Conservation (phyloP, 2,329 filamentous ascomycete genomes). For the Tympanopsis confertula region DNA sequence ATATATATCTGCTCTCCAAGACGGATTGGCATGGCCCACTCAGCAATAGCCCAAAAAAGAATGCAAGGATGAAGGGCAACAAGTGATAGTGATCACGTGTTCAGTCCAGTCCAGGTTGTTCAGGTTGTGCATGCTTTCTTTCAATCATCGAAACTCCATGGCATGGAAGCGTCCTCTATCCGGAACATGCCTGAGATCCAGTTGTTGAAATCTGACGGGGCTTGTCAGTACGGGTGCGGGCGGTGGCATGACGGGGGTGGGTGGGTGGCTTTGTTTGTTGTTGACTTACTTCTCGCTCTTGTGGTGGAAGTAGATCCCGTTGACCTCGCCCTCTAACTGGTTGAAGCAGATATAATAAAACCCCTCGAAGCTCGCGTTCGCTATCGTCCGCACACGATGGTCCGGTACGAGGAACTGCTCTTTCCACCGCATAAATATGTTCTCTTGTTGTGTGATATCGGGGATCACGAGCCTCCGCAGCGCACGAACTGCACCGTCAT, state of each 20-base stretch:
- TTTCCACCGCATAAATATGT: slow-evolving; percentile 99
- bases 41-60: too few relatives aligned
- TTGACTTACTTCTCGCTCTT: slow-evolving; percentile 88
- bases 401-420: slow-evolving; percentile 95
- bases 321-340: slow-evolving; percentile 73
- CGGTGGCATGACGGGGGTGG: slow-evolving; percentile 1
- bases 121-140: too few relatives aligned
- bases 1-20: too few relatives aligned
- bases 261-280: slow-evolving; percentile 6
- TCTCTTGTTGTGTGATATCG: slow-evolving; percentile 68
- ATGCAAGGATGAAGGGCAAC: too few relatives aligned
- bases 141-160: slow-evolving; percentile 74
- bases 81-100: too few relatives aligned
- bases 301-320: slow-evolving; percentile 92
- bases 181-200: slow-evolving; percentile 79
- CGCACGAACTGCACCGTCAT: slow-evolving; percentile 44
- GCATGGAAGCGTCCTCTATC: slow-evolving; percentile 74
- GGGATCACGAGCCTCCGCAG: slow-evolving; percentile 44
- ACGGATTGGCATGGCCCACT: too few relatives aligned
- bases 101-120: too few relatives aligned
- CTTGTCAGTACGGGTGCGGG: slow-evolving; percentile 5
- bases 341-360: slow-evolving; percentile 99
- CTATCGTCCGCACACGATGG: slow-evolving; percentile 81
- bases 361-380: slow-evolving; percentile 89
- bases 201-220: slow-evolving; percentile 68